phyloP scores from a whole-genome alignment of 768 basidiomycete genomes.

The Lactifluus piperatus region DNA sequence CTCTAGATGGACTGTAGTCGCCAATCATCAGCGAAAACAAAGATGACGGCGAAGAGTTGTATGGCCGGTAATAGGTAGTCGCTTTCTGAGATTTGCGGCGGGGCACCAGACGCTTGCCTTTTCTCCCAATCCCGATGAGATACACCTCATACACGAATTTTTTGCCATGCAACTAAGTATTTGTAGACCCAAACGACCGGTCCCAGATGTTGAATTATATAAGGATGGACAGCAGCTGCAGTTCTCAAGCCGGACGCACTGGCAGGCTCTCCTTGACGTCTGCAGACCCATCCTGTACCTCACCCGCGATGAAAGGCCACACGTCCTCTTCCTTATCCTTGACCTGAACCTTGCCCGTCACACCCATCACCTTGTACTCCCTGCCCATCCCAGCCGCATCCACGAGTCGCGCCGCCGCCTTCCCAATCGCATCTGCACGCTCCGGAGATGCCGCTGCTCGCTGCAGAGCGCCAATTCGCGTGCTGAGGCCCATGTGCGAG shows the following conservation, averaged over 20 bases:
- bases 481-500: constrained; percentile 59
- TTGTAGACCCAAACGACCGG: too few species aligned
- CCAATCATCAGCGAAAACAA: too few species aligned
- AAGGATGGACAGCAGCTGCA: background rate
- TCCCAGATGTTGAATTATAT: too few species aligned
- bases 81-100: too few species aligned
- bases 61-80: too few species aligned
- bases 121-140: too few species aligned
- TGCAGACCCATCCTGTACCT: background rate
- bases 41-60: too few species aligned
- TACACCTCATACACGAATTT: too few species aligned
- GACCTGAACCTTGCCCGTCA: constrained; percentile 26
- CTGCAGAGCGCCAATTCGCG: constrained; percentile 59
- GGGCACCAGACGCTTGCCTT: too few species aligned
- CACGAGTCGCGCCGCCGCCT: constrained; percentile 62
- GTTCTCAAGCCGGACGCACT: background rate
- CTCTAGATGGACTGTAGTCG: too few species aligned
- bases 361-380: constrained; percentile 76
- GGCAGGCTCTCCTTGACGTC: background rate
- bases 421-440: constrained; percentile 42
- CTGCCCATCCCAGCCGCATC: constrained; percentile 79
- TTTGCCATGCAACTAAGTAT: too few species aligned
- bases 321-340: constrained; percentile 5
- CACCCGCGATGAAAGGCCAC: constrained; percentile 24
- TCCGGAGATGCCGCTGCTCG: constrained; percentile 41